Percentiles rank a stretch among this genome's conserved stretches.
These are phyloP conservation scores for Vigna nakashimae DNA, from an alignment of 306 rosid genomes.

Conservation along the genomic window DNA sequence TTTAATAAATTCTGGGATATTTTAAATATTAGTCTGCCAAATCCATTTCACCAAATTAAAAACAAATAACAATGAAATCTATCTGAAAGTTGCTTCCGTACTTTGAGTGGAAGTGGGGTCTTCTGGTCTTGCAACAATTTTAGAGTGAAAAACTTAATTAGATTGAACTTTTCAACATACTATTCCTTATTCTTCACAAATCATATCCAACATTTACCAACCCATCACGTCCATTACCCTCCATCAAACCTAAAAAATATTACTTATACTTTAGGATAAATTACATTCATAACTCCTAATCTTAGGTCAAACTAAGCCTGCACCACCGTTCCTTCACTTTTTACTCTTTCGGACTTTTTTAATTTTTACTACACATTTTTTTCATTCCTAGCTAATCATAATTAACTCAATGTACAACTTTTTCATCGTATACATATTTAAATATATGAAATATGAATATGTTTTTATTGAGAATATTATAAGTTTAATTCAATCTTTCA, in stretches of 20 bases:
- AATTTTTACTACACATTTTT: not conserved
- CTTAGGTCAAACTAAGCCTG: not conserved
- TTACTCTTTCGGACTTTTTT: not conserved
- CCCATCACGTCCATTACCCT: not conserved
- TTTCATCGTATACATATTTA: no score
- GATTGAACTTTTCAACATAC: conserved; percentile 42
- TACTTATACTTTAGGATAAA: not conserved
- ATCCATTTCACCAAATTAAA: not conserved
- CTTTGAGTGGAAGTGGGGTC: conserved; percentile 45
- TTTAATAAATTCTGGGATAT: not conserved
- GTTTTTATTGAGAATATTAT: no score
- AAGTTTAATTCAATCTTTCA: no score
- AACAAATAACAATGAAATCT: not conserved
- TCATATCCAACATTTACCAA: conserved; percentile 15
- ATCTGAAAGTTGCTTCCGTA: conserved; percentile 35
- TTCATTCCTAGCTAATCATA: not conserved
- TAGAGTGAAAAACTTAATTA: conserved; percentile 42
- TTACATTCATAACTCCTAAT: not conserved
- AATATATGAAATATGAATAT: no score
- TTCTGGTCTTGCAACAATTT: conserved; percentile 37
- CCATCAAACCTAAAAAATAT: not conserved
- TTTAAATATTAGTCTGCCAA: not conserved
- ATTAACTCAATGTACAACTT: no score
- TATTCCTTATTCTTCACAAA: conserved; percentile 17
- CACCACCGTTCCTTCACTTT: not conserved